Evolutionary conservation across 371 early-diverging fungal genomes (phyloP), one percentile per base, ranked within the genome.

Genomic region (Umbelopsis sp.): DNA sequence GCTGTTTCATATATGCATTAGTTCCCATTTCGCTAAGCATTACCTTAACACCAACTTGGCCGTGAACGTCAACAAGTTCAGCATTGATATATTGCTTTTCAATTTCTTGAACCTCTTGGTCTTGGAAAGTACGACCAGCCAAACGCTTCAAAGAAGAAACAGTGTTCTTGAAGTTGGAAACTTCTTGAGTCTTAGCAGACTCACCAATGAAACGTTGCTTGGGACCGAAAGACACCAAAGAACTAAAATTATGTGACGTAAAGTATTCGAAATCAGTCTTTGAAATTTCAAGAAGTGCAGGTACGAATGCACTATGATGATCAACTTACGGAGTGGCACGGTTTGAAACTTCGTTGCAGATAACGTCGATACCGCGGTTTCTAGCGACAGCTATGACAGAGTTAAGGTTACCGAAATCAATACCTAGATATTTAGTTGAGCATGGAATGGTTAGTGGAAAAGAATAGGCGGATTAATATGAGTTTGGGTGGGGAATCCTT

Each of bases 341-440:
- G 89, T 97, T 97, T 50, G 96, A 96, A 32, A 96, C 96, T 81
- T 97, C 98, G 84, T 98, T 98, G 80, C 89, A 87, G 74, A 98
- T 92, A 71, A 98, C 95, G 80, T 98, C 99, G 76, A 98, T 96
- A 78, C 98, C 98, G 75, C 97, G 92, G 87, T 97, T 97, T 78
- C 99, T 86, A 52, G 97, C 99, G 53, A 97, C 97, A 67, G 99
- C 97, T 71, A 98, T 94, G 71, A 96, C 91, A 71, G 97, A 91
- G 79, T 96, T 93, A 74, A 96, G 85, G 85, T 93, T 97, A 71
- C 99, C 99, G 81, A 98, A 89, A 87, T 98, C 99, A 85, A 98
- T 92, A 80, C 99, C 99, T 74, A 90, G 7, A 57, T 14, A 16
- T 7, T 4, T 12, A 57, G 24, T 51, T 10, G 6, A 51, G 52